These are phyloP conservation scores for Diplocarpon rosae DNA, from an alignment of 2,329 filamentous ascomycete species.

Conservation along the genomic window DNA sequence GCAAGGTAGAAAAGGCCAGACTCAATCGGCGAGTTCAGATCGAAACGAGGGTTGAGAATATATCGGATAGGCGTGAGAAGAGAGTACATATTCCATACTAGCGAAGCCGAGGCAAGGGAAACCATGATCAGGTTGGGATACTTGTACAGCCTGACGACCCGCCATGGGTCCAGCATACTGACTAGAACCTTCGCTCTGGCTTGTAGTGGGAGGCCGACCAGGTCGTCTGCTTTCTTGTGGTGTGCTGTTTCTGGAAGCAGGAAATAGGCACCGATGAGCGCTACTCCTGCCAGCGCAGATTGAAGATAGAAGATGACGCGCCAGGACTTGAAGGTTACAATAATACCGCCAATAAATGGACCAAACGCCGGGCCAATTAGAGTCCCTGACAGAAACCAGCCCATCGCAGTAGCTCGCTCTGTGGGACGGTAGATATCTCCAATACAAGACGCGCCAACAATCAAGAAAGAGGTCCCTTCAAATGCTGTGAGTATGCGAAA, in stretches of 20 bases:
- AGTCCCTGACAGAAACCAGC: slow-evolving; percentile 63
- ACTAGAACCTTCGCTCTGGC: slow-evolving; percentile 44
- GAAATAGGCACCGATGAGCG: slow-evolving; percentile 48
- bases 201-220: slow-evolving; percentile 40
- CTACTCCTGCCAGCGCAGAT: slow-evolving; percentile 52
- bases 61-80: slow-evolving; percentile 61
- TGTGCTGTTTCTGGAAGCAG: slow-evolving; percentile 66
- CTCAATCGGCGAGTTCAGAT: slow-evolving; percentile 53
- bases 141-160: slow-evolving; percentile 50
- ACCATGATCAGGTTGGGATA: slow-evolving; percentile 59
- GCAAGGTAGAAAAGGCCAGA: slow-evolving; percentile 65
- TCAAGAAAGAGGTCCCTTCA: slow-evolving; percentile 63
- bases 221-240: slow-evolving; percentile 48
- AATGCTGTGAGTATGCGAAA: slow-evolving; percentile 67
- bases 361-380: slow-evolving; percentile 62
- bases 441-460: slow-evolving; percentile 60
- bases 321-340: slow-evolving; percentile 66
- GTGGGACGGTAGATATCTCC: slow-evolving; percentile 54
- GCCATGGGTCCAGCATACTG: slow-evolving; percentile 54
- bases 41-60: slow-evolving; percentile 63
- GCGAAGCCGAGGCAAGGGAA: slow-evolving; percentile 45
- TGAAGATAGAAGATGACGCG: slow-evolving; percentile 70
- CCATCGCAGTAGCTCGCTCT: slow-evolving; percentile 60
- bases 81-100: slow-evolving; percentile 69
- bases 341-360: slow-evolving; percentile 61